phyloP scores from a whole-genome alignment of 164 flowering plant species.

The Platanus orientalis region DNA sequence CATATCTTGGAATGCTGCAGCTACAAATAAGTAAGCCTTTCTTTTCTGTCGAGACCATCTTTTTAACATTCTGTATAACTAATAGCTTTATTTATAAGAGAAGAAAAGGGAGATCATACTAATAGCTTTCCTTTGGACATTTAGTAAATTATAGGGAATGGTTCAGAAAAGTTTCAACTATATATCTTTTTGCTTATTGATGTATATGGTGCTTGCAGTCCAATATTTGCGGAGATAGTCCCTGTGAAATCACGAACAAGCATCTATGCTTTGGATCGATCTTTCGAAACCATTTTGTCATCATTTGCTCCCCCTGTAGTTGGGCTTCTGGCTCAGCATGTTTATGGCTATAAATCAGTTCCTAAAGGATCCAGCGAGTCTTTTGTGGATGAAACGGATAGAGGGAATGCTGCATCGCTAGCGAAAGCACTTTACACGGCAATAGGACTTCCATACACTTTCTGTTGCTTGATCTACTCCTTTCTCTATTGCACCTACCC shows the following conservation, averaged over 20 bases:
- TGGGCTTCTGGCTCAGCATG: constrained; percentile 70
- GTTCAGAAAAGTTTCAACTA: too few relatives aligned
- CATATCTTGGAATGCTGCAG: constrained; percentile 90
- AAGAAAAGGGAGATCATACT: background rate
- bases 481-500: constrained; percentile 84
- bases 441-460: constrained; percentile 68
- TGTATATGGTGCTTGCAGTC: constrained; percentile 39
- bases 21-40: constrained; percentile 78
- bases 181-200: background rate
- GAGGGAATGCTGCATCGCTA: constrained; percentile 76
- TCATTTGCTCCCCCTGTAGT: constrained; percentile 95
- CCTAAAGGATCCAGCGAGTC: constrained; percentile 44
- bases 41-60: constrained; percentile 2
- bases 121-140: too few relatives aligned
- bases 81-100: background rate
- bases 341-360: constrained; percentile 72
- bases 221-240: constrained; percentile 96
- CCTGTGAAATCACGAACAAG: constrained; percentile 82
- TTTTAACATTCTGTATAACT: background rate
- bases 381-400: constrained; percentile 55
- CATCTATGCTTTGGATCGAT: constrained; percentile 85
- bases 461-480: constrained; percentile 75
- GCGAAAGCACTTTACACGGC: constrained; percentile 79
- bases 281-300: constrained; percentile 78
- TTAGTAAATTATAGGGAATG: too few relatives aligned